Conservation (phyloP, 495 filamentous ascomycete species). For the Aspergillus sclerotiicarbonarius region DNA sequence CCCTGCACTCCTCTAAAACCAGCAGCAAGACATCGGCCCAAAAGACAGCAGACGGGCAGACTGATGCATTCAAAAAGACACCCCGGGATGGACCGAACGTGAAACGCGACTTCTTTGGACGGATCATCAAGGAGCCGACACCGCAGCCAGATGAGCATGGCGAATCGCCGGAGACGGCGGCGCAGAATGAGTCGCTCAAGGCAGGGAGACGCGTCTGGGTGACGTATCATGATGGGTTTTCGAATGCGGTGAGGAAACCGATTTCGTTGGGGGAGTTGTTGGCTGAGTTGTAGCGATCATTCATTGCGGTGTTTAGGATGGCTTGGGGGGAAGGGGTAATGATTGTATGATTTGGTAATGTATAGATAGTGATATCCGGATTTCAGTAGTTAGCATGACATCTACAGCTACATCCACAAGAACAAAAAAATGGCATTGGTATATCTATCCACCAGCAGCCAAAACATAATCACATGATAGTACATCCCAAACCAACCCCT, state of each 20-base stretch:
- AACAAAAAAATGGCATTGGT: not conserved
- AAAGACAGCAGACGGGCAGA: conserved; percentile 39
- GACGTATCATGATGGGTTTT: conserved; percentile 92
- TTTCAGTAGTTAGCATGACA: not conserved
- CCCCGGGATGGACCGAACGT: conserved; percentile 35
- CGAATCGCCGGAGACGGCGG: conserved; percentile 12
- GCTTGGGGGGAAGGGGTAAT: conserved; percentile 2
- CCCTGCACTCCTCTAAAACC: conserved; percentile 51
- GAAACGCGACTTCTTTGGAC: conserved; percentile 90
- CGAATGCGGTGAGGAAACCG: conserved; percentile 93
- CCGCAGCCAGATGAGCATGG: conserved; percentile 26
- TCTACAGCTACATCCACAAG: no score
- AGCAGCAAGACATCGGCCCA: conserved; percentile 25
- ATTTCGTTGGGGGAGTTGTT: conserved; percentile 84
- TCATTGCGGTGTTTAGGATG: no score
- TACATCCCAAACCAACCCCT: conserved; percentile 2
- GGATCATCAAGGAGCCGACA: conserved; percentile 54
- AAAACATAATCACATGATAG: not conserved
- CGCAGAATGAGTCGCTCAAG: conserved; percentile 32
- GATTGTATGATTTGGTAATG: conserved; percentile 7
- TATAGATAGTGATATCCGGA: not conserved
- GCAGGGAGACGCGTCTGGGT: conserved; percentile 76
- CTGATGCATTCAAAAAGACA: conserved; percentile 28
- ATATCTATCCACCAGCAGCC: conserved; percentile 3
- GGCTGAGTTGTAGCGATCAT: conserved; percentile 32